Base-by-base conservation (phyloP, 2,329 filamentous ascomycete genomes). In the Penicillium sp. region DNA sequence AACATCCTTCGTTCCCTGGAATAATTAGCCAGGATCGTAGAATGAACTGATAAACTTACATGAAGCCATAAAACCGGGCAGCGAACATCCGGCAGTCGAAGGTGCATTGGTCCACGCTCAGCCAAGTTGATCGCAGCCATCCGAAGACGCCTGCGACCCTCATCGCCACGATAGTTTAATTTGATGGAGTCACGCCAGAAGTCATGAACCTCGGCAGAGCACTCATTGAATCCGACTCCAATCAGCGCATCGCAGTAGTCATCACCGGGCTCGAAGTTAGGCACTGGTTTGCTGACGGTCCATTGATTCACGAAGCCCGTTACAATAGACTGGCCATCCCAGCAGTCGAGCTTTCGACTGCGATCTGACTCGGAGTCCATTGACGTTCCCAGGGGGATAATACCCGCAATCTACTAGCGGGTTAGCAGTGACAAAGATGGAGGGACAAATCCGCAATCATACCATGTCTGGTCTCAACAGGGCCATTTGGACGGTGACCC, bases 21-120 rank as follows among this genome's bases (percentile, higher is more conserved):
- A 11, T 4, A 16, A 21, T 29, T 13, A 45, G 19, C 50, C 39
- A 56, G 37, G 22, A 14, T 11, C 3, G 16, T 4, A 3, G 10
- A 35, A 29, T 22, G 1, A 8, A 22, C 19, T 4, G 3, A 33
- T 19, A 24, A 1, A 31, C 49, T 16, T 45, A 81, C 78, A 66
- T 79, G 66, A 56, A 83, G 56, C 81, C 81, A 83, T 48, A 79
- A 62, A 2, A 84, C 80, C 0, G 81, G 82, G 67, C 81, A 82
- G 45, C 63, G 67, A 4, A 84, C 70, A 67, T 84, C 80, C 3
- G 67, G 71, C 29, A 83, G 56, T 8, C 81, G 63, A 4, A 71
- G 62, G 56, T 79, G 74, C 61, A 84, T 59, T 1, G 78, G 78
- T 67, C 83, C 82, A 2, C 81, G 68, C 52, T 81, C 79, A 16